These are phyloP conservation scores for Monascus ruber DNA, from an alignment of 2,329 filamentous ascomycete genomes.

Conservation along the genomic window DNA sequence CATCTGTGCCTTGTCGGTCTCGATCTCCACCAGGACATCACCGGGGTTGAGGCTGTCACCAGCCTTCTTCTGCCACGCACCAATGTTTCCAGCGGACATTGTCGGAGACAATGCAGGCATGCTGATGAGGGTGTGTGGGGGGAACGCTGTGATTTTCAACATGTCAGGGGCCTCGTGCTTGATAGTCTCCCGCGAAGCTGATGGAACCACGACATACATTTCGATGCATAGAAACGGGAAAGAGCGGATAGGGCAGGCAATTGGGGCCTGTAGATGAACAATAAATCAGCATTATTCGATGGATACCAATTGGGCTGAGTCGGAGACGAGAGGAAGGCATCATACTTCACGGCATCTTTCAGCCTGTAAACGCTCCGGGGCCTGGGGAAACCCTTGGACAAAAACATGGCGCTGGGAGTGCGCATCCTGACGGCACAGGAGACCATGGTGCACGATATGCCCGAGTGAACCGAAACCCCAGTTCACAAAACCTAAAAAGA, in stretches of 20 bases:
- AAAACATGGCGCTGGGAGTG: conserved; percentile 31
- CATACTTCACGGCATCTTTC: conserved; percentile 32
- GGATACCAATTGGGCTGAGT: background rate
- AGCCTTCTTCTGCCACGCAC: conserved; percentile 93
- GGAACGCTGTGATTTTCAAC: conserved; percentile 58
- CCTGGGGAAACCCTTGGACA: conserved; percentile 29
- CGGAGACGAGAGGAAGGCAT: conserved; percentile 1
- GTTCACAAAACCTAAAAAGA: conserved; percentile 3
- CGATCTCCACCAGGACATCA: conserved; percentile 94
- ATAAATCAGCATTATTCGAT: conserved; percentile 10
- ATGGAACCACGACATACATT: conserved; percentile 40
- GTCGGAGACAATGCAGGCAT: conserved; percentile 98
- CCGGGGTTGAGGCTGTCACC: conserved; percentile 80
- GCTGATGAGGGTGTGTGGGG: conserved; percentile 85
- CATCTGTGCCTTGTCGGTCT: conserved; percentile 99
- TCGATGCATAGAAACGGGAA: conserved; percentile 57
- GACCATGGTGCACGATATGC: conserved; percentile 40
- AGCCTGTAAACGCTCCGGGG: conserved; percentile 34
- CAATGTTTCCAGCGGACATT: conserved; percentile 95
- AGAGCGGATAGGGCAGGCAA: conserved; percentile 48
- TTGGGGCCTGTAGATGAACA: conserved; percentile 21
- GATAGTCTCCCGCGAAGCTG: no score
- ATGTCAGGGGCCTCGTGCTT: conserved; percentile 7
- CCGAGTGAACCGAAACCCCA: conserved; percentile 8
- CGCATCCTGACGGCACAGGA: conserved; percentile 38